Percentiles rank a stretch among this genome's conserved stretches.
Evolutionary conservation across 768 basidiomycete species (phyloP).

Genomic region (Steccherinum ochraceum): DNA sequence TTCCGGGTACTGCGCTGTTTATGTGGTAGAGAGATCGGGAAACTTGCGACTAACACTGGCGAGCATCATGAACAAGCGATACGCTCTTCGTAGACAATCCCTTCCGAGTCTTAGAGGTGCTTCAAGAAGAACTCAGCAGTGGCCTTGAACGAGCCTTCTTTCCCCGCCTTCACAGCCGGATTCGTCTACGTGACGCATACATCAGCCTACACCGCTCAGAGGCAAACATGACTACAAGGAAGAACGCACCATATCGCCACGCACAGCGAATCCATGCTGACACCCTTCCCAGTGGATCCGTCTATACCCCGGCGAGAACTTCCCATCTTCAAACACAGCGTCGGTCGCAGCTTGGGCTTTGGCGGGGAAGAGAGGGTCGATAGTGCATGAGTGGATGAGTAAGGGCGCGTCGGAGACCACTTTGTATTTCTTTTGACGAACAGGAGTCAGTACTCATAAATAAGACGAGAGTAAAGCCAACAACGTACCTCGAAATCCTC

Average conservation of each 20-base stretch:
- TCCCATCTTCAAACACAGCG: constrained; percentile 30
- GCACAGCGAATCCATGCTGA: constrained; percentile 30
- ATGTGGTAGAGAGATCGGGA: too few species aligned
- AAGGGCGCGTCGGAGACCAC: constrained; percentile 30
- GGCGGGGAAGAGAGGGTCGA: constrained; percentile 26
- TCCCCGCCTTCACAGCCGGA: constrained; percentile 25
- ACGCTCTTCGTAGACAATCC: too few species aligned
- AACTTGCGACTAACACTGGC: too few species aligned
- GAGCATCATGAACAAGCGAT: too few species aligned
- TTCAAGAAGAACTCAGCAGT: constrained; percentile 26
- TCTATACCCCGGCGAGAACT: constrained; percentile 31
- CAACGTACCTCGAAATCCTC: constrained; percentile 51
- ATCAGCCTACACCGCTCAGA: constrained; percentile 35
- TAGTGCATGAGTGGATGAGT: constrained; percentile 35
- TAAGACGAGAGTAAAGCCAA: neutral
- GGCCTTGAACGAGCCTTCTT: constrained; percentile 32
- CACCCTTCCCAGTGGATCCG: constrained; percentile 24
- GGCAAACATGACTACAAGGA: neutral
- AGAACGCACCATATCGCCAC: constrained; percentile 27
- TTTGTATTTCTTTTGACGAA: constrained; percentile 23
- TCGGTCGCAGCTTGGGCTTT: constrained; percentile 28
- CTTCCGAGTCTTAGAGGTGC: too few species aligned
- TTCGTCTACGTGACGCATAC: constrained; percentile 34
- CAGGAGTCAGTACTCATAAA: neutral
- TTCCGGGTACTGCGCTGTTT: too few species aligned